phyloP scores from a whole-genome alignment of 192 early-diverging fungal species.

The Linnemannia exigua region DNA sequence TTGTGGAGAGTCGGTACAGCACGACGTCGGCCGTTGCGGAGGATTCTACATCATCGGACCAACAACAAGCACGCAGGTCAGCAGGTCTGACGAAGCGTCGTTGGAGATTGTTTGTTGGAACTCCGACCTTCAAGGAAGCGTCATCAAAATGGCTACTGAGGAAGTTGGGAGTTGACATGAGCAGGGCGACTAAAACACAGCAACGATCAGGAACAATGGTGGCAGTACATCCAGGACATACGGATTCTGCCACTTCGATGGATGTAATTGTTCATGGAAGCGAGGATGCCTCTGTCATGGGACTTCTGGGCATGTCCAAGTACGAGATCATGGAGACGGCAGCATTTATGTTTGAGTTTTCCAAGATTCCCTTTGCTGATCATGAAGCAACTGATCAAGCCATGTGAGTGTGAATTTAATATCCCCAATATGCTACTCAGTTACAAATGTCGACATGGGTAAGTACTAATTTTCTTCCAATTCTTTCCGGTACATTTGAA shows the following conservation, averaged over 20 bases:
- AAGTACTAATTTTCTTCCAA: background rate
- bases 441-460: background rate
- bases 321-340: constrained; percentile 37
- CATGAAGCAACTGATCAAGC: constrained; percentile 18
- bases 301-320: constrained; percentile 33
- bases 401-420: constrained; percentile 49
- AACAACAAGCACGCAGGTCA: background rate
- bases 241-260: background rate
- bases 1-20: constrained; percentile 25
- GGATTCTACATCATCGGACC: background rate
- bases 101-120: constrained; percentile 43
- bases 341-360: constrained; percentile 50
- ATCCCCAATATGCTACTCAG: background rate
- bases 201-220: constrained; percentile 47
- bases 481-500: background rate
- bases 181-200: constrained; percentile 20
- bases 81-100: constrained; percentile 11
- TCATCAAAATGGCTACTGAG: constrained; percentile 47
- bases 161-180: constrained; percentile 41
- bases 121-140: constrained; percentile 30
- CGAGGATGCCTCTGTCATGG: constrained; percentile 26
- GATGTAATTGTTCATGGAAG: constrained; percentile 44
- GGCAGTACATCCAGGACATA: constrained; percentile 16
- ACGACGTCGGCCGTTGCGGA: background rate
- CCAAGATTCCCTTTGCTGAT: constrained; percentile 20